phyloP scores from a whole-genome alignment of 2,329 filamentous ascomycete species.

The Rasamsonia emersonii region DNA sequence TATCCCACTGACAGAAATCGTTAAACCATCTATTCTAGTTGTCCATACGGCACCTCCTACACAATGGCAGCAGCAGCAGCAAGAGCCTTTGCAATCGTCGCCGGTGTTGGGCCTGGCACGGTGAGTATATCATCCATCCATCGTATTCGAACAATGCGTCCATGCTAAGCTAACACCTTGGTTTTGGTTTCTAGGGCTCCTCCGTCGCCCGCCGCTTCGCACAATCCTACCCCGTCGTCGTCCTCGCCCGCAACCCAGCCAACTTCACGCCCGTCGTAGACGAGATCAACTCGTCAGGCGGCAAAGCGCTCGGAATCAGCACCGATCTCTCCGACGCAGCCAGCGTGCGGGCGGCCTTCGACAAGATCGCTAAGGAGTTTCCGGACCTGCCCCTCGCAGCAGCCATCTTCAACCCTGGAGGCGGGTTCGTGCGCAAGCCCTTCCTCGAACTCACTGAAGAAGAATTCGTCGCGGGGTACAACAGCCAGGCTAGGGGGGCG shows the following conservation, averaged over 20 bases:
- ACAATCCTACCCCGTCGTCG: constrained; percentile 48
- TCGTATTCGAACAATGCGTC: no score
- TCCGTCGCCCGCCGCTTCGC: constrained; percentile 54
- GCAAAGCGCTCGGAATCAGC: constrained; percentile 52
- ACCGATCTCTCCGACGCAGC: constrained; percentile 48
- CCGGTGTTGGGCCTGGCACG: no score
- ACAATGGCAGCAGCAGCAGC: no score
- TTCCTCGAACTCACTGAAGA: constrained; percentile 53
- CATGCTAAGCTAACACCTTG: no score
- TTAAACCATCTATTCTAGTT: no score
- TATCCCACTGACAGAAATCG: no score
- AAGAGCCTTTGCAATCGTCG: no score
- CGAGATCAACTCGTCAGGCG: constrained; percentile 52
- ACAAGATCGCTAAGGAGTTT: constrained; percentile 46
- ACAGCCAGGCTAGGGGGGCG: constrained; percentile 51
- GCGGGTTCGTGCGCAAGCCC: constrained; percentile 50
- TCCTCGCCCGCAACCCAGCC: constrained; percentile 50
- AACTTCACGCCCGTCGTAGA: constrained; percentile 48
- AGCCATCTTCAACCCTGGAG: constrained; percentile 54
- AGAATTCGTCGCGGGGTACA: constrained; percentile 46
- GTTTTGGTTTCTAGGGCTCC: no score
- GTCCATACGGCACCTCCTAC: no score
- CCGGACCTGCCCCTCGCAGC: constrained; percentile 39
- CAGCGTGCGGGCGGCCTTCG: constrained; percentile 47
- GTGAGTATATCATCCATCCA: no score